These are phyloP conservation scores for Pythium myriotylum DNA, from an alignment of 352 stramenopile species.

Conservation along the genomic window DNA sequence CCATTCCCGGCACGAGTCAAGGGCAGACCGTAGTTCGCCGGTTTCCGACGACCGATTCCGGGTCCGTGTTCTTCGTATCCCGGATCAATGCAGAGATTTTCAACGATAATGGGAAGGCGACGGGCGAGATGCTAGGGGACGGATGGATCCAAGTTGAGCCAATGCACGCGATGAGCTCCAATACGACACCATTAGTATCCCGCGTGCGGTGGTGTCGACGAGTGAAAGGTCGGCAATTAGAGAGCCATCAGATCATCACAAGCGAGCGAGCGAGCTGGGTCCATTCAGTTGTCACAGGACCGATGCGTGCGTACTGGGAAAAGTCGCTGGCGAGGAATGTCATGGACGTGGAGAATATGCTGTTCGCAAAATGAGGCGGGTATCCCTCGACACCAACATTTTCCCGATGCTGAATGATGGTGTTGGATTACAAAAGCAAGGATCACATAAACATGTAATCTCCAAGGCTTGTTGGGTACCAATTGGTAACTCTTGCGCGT, in stretches of 20 bases:
- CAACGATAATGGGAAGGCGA: background rate
- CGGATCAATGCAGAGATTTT: slow-evolving; percentile 1
- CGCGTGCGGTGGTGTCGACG: slow-evolving; percentile 13
- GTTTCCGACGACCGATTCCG: background rate
- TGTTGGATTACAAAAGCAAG: too few relatives aligned
- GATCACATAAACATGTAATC: too few relatives aligned
- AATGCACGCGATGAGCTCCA: background rate
- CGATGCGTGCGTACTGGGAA: slow-evolving; percentile 6
- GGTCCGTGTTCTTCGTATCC: background rate
- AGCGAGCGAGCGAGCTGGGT: slow-evolving; percentile 1
- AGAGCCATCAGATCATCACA: background rate
- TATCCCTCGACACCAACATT: too few relatives aligned
- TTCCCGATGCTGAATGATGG: too few relatives aligned
- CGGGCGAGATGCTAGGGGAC: slow-evolving; percentile 10
- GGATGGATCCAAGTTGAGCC: slow-evolving; percentile 14
- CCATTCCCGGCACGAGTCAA: slow-evolving; percentile 4
- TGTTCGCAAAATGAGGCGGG: background rate
- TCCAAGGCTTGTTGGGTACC: too few relatives aligned
- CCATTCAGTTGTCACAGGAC: slow-evolving; percentile 15
- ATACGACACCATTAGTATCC: background rate
- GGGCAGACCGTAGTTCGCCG: slow-evolving; percentile 5
- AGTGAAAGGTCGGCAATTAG: background rate
- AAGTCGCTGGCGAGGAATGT: slow-evolving; percentile 2
- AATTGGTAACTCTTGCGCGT: too few relatives aligned
- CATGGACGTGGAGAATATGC: background rate